phyloP scores from a whole-genome alignment of 1,284 basidiomycete genomes.

The Pseudozyma hubeiensis region DNA sequence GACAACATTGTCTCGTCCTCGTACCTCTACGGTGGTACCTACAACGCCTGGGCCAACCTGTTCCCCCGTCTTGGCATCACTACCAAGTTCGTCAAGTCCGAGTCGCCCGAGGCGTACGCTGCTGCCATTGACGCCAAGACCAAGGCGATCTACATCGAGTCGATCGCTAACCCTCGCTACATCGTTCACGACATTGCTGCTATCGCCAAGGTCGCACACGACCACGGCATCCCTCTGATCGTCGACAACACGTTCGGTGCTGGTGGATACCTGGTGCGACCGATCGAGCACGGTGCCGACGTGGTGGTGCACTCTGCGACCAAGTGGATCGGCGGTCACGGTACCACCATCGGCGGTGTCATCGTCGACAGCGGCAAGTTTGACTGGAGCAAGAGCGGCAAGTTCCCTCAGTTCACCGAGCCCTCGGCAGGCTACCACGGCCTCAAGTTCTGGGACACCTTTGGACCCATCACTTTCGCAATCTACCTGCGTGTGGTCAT shows the following conservation, averaged over 20 bases:
- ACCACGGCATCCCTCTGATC: constrained; percentile 79
- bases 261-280: constrained; percentile 80
- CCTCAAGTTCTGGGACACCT: constrained; percentile 73
- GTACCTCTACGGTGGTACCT: constrained; percentile 73
- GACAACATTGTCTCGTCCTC: constrained; percentile 82
- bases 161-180: constrained; percentile 85
- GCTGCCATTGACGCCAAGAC: constrained; percentile 72
- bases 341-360: constrained; percentile 86
- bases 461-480: constrained; percentile 79
- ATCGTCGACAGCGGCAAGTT: constrained; percentile 85
- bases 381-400: constrained; percentile 81
- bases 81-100: constrained; percentile 79
- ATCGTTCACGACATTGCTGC: constrained; percentile 79
- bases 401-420: constrained; percentile 84
- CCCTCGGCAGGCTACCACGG: constrained; percentile 88
- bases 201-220: constrained; percentile 82
- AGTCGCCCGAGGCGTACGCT: constrained; percentile 76
- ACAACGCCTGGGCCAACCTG: constrained; percentile 83
- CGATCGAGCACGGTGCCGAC: constrained; percentile 83
- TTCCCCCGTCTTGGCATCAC: constrained; percentile 82
- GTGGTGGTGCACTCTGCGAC: constrained; percentile 89
- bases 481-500: constrained; percentile 80
- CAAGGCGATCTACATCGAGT: constrained; percentile 79
- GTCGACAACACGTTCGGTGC: constrained; percentile 93
- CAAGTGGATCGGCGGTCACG: constrained; percentile 92